These are phyloP conservation scores for Trichoderma simmonsii DNA, from an alignment of 2,329 filamentous ascomycete species.

Conservation along the genomic window DNA sequence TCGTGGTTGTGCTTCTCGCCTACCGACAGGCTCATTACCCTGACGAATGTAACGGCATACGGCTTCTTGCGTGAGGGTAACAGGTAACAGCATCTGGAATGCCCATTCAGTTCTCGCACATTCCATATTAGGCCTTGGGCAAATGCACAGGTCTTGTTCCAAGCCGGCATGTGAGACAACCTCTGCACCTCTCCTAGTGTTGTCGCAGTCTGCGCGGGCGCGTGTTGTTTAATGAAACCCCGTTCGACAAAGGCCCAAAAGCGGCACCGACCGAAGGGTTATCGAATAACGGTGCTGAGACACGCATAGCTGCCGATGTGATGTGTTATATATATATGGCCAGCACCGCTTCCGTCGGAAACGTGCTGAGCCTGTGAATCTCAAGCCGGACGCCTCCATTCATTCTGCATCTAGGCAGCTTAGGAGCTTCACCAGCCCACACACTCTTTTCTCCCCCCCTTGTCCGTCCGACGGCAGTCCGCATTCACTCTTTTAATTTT, in stretches of 20 bases:
- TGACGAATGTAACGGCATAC: conserved; percentile 14
- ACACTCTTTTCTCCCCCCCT: conserved; percentile 2
- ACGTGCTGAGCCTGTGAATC: conserved; percentile 11
- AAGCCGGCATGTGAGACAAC: conserved; percentile 4
- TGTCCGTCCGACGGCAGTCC: neutral
- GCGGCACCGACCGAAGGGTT: conserved; percentile 17
- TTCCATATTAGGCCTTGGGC: conserved; percentile 10
- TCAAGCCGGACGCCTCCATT: conserved; percentile 16
- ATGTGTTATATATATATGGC: conserved; percentile 8
- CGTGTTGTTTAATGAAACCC: conserved; percentile 5
- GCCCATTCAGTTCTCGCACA: conserved; percentile 12
- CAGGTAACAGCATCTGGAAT: conserved; percentile 6
- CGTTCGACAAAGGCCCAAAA: conserved; percentile 9
- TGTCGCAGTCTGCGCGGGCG: conserved; percentile 11
- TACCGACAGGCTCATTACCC: conserved; percentile 1
- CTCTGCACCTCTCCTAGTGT: neutral
- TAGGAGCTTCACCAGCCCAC: neutral
- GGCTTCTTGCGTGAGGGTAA: conserved; percentile 1
- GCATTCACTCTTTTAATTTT: conserved; percentile 1
- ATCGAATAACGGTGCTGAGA: conserved; percentile 12
- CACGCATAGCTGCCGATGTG: conserved; percentile 12
- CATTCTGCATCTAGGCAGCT: conserved; percentile 6
- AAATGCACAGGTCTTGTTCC: neutral
- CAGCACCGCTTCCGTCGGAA: conserved; percentile 8
- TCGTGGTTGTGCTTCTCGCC: neutral